Evolutionary conservation across 345 rosid genomes (phyloP).

Genomic region (Corchorus capsularis): DNA sequence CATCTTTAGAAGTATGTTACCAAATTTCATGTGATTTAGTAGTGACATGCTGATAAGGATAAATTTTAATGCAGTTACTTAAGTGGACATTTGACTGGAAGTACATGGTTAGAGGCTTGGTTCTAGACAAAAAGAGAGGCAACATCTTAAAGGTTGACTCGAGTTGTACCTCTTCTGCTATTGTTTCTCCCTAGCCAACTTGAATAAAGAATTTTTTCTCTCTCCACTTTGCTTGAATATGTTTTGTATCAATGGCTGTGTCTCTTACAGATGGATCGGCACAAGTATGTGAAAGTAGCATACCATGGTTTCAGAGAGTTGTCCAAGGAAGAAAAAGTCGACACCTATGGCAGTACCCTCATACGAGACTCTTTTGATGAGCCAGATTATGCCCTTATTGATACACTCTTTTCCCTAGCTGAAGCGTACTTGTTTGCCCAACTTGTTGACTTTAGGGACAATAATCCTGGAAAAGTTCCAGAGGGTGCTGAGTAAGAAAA

Average conservation of each 20-base stretch:
- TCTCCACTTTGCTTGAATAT: not conserved
- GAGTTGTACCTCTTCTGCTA: not conserved
- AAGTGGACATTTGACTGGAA: conserved; percentile 89
- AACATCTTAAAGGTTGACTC: conserved; percentile 82
- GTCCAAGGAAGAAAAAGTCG: conserved; percentile 91
- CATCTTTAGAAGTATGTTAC: not conserved
- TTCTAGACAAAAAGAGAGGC: conserved; percentile 95
- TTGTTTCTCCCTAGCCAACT: not conserved
- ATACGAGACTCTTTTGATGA: conserved; percentile 90
- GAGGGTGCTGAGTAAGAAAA: conserved; percentile 66
- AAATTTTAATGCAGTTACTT: conserved; percentile 52
- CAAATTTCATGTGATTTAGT: not conserved
- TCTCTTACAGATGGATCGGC: conserved; percentile 86
- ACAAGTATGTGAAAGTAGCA: conserved; percentile 95
- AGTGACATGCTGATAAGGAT: conserved; percentile 19
- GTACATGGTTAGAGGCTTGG: conserved; percentile 97
- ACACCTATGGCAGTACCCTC: conserved; percentile 77
- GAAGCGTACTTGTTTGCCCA: conserved; percentile 97
- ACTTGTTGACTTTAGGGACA: conserved; percentile 88
- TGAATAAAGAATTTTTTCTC: not conserved
- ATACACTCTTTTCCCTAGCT: conserved; percentile 94
- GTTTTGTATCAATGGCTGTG: conserved; percentile 21
- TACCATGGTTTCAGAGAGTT: conserved; percentile 95
- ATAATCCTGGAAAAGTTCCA: conserved; percentile 67
- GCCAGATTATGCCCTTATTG: conserved; percentile 96